These are phyloP conservation scores for Phytophthora foliorum DNA, from an alignment of 352 stramenopile species.

Conservation along the genomic window DNA sequence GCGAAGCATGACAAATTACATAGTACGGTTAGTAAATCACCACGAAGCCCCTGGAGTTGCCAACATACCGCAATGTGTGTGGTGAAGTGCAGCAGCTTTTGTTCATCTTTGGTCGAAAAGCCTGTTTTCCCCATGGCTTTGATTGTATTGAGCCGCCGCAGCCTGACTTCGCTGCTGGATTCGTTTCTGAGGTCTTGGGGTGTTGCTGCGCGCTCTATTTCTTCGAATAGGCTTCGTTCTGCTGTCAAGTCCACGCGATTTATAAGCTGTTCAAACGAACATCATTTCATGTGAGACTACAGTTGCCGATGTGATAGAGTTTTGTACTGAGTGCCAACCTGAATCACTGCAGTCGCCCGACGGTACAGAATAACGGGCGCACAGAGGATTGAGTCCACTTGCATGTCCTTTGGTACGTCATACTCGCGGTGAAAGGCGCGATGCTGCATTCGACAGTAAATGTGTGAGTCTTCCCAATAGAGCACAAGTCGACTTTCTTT, in stretches of 20 bases:
- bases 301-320: not conserved
- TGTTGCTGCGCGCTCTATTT: slow-evolving; percentile 11
- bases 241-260: slow-evolving; percentile 53
- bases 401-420: slow-evolving; percentile 60
- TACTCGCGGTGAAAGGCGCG: slow-evolving; percentile 68
- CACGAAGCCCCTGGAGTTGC: not conserved
- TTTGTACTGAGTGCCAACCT: slow-evolving; percentile 33
- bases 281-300: not conserved
- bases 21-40: not conserved
- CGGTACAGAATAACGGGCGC: slow-evolving; percentile 64
- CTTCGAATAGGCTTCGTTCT: slow-evolving; percentile 12
- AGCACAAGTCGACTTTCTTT: not conserved
- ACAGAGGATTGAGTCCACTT: slow-evolving; percentile 66
- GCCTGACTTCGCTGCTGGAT: slow-evolving; percentile 44
- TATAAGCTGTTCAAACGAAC: slow-evolving; percentile 42
- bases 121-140: slow-evolving; percentile 40
- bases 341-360: slow-evolving; percentile 64
- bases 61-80: slow-evolving; percentile 56
- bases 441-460: slow-evolving; percentile 39
- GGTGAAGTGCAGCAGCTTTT: slow-evolving; percentile 74
- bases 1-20: not conserved
- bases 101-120: slow-evolving; percentile 71
- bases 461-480: not conserved
- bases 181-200: slow-evolving; percentile 38
- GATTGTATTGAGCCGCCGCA: slow-evolving; percentile 44